These are phyloP conservation scores for Monocercomonoides exilis DNA, from an alignment of 78 protist species.

Conservation along the genomic window DNA sequence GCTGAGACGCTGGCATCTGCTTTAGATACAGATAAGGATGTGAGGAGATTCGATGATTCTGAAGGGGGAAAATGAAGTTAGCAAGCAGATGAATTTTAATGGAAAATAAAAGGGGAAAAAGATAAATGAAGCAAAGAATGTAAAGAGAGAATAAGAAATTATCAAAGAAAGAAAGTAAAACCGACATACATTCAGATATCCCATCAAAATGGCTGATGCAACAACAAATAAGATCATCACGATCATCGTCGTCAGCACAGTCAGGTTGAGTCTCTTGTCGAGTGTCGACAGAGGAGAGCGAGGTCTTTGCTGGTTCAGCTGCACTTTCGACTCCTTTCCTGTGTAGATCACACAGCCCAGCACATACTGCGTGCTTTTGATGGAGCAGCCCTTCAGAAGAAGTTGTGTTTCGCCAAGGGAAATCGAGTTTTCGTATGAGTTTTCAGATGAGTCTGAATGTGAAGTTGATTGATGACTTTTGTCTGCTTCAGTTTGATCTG, in stretches of 20 bases:
- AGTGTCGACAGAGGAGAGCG: no score
- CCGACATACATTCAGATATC: no score
- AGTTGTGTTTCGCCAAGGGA: constrained; percentile 5
- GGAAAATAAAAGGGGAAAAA: not conserved
- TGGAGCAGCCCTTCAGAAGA: constrained; percentile 30
- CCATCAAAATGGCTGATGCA: not conserved
- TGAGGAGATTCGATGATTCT: no score
- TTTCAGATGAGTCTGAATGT: no score
- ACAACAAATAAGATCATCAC: not conserved
- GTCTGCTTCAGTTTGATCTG: no score
- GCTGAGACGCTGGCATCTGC: not conserved
- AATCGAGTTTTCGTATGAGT: no score
- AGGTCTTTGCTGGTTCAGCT: not conserved
- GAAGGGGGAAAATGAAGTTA: no score
- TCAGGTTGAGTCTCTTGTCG: no score
- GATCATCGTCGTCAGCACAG: not conserved
- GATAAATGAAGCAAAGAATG: not conserved
- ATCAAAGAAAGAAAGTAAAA: not conserved
- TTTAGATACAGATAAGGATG: not conserved
- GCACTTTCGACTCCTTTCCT: constrained; percentile 51
- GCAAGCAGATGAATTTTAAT: no score
- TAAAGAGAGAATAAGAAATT: not conserved
- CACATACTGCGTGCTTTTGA: constrained; percentile 69
- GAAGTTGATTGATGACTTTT: no score
- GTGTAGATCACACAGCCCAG: constrained; percentile 42